Evolutionary conservation across 116 monocot genomes (phyloP).

Genomic region (Trichopus zeylanicus): DNA sequence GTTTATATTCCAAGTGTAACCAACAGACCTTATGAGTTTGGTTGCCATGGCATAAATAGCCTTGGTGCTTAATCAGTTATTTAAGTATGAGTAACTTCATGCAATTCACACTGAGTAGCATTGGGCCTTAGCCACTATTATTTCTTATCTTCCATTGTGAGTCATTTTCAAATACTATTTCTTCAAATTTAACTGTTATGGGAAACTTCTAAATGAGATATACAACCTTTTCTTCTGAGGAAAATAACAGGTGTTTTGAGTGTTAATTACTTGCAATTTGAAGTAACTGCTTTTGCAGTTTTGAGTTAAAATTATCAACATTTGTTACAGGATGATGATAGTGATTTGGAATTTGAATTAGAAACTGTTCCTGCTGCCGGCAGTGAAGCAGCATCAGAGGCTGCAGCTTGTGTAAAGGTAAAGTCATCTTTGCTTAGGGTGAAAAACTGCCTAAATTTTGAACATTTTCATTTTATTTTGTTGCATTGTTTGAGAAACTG

Average conservation of each 20-base stretch:
- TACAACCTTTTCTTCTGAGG: too few species aligned
- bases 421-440: neutral
- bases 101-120: neutral
- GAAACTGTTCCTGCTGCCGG: conserved; percentile 45
- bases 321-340: conserved; percentile 71
- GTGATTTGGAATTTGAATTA: conserved; percentile 77
- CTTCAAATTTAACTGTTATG: too few species aligned
- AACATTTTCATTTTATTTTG: neutral
- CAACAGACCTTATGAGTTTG: too few species aligned
- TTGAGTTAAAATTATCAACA: neutral
- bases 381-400: conserved; percentile 49
- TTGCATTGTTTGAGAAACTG: neutral
- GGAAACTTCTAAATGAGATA: too few species aligned
- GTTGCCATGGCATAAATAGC: too few species aligned
- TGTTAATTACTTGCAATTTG: neutral
- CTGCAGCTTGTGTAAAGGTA: conserved; percentile 69
- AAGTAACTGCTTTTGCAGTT: neutral
- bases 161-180: neutral
- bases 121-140: neutral
- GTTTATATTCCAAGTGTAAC: too few species aligned
- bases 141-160: neutral
- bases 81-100: too few species aligned
- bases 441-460: neutral
- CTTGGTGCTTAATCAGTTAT: too few species aligned
- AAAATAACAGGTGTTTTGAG: too few species aligned